Evolutionary conservation across 495 filamentous ascomycete genomes (phyloP).

Genomic region (Xylaria grammica): DNA sequence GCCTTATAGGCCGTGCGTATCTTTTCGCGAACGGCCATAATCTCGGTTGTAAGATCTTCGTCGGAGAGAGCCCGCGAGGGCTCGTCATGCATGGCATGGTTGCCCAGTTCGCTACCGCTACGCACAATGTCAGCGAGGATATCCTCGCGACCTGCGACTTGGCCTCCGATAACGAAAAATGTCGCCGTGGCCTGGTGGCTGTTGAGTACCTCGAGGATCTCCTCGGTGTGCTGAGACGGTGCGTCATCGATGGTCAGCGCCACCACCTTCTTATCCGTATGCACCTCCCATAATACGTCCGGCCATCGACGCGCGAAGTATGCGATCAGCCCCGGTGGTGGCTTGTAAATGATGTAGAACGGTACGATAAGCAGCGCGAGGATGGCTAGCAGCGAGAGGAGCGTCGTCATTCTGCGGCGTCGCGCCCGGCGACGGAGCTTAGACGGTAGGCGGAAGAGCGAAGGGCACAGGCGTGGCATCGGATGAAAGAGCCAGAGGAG

Average conservation of each 20-base stretch:
- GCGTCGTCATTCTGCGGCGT: slow-evolving; percentile 59
- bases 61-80: slow-evolving; percentile 57
- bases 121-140: slow-evolving; percentile 65
- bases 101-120: slow-evolving; percentile 73
- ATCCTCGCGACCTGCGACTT: slow-evolving; percentile 66
- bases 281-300: slow-evolving; percentile 73
- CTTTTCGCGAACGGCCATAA: slow-evolving; percentile 49
- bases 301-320: slow-evolving; percentile 74
- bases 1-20: slow-evolving; percentile 61
- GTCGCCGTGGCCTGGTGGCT: slow-evolving; percentile 66
- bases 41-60: slow-evolving; percentile 48
- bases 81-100: slow-evolving; percentile 88
- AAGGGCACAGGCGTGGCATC: slow-evolving; percentile 42
- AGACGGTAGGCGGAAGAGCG: slow-evolving; percentile 56
- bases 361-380: slow-evolving; percentile 57
- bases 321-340: slow-evolving; percentile 66
- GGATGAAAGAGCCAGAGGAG: slow-evolving; percentile 18
- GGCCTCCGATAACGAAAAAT: slow-evolving; percentile 80
- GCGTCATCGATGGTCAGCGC: slow-evolving; percentile 87
- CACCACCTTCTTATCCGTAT: slow-evolving; percentile 62
- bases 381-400: slow-evolving; percentile 56
- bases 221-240: slow-evolving; percentile 72
- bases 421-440: slow-evolving; percentile 59
- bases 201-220: slow-evolving; percentile 69
- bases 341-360: slow-evolving; percentile 74